Conservation (phyloP, 495 filamentous ascomycete genomes). For the Amphirosellinia nigrospora region DNA sequence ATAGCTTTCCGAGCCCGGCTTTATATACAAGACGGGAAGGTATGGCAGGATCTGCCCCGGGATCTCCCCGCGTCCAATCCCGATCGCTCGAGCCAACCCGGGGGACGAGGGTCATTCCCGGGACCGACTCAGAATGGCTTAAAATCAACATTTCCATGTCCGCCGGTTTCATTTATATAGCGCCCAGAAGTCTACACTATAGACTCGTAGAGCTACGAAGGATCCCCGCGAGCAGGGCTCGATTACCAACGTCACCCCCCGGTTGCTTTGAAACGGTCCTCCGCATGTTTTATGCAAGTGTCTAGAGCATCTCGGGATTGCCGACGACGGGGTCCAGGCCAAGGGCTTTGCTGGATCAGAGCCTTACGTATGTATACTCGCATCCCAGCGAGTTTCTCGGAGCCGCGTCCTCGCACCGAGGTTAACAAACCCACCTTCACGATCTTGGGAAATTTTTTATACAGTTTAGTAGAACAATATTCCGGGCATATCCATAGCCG, state of each 20-base stretch:
- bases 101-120: neutral
- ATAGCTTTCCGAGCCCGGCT: neutral
- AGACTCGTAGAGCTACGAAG: neutral
- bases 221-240: neutral
- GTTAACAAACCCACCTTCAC: neutral
- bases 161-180: neutral
- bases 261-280: conserved; percentile 6
- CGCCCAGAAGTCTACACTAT: neutral
- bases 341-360: neutral
- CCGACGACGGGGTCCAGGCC: neutral
- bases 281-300: neutral
- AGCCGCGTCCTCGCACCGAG: neutral
- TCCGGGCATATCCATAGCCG: neutral
- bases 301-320: neutral
- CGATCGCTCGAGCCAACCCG: neutral
- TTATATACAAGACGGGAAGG: neutral
- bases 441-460: neutral
- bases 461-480: neutral
- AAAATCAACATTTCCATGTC: neutral
- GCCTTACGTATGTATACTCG: neutral
- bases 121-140: neutral
- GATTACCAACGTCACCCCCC: neutral
- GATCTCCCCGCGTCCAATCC: neutral
- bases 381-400: neutral
- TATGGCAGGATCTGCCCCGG: conserved; percentile 6